These are phyloP conservation scores for Alternaria consortialis DNA, from an alignment of 2,329 filamentous ascomycete genomes.

Conservation along the genomic window DNA sequence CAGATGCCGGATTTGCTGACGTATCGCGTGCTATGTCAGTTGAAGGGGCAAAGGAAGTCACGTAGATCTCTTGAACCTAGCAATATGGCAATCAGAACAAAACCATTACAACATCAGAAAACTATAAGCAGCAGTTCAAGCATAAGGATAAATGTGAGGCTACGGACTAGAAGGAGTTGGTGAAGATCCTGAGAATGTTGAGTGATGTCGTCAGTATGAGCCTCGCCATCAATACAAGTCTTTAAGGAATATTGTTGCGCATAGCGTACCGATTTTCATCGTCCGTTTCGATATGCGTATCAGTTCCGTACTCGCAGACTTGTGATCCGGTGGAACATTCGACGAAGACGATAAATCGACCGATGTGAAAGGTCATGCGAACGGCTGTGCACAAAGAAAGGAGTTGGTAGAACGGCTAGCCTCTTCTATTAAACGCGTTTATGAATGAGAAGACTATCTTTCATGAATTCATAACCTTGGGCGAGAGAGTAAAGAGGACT, in stretches of 20 bases:
- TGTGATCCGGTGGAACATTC: neutral
- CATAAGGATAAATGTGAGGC: neutral
- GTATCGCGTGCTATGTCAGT: neutral
- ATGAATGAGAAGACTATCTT: neutral
- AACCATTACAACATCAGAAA: neutral
- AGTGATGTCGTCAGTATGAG: neutral
- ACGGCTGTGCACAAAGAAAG: neutral
- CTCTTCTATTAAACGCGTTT: neutral
- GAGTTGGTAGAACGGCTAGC: neutral
- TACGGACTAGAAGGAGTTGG: neutral
- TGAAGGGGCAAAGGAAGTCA: slow-evolving; percentile 1
- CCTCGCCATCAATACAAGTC: neutral
- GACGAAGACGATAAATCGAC: neutral
- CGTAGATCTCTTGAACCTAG: neutral
- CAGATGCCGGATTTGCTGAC: neutral
- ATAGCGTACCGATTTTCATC: neutral
- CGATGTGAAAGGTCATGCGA: neutral
- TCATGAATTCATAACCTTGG: neutral
- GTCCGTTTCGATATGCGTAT: neutral
- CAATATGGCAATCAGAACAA: neutral
- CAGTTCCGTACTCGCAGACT: neutral
- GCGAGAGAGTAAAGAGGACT: neutral
- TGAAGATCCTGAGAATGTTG: neutral
- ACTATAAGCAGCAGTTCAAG: neutral
- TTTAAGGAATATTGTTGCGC: neutral